Evolutionary conservation across 1,284 basidiomycete species (phyloP).

Genomic region (Flammula alnicola): DNA sequence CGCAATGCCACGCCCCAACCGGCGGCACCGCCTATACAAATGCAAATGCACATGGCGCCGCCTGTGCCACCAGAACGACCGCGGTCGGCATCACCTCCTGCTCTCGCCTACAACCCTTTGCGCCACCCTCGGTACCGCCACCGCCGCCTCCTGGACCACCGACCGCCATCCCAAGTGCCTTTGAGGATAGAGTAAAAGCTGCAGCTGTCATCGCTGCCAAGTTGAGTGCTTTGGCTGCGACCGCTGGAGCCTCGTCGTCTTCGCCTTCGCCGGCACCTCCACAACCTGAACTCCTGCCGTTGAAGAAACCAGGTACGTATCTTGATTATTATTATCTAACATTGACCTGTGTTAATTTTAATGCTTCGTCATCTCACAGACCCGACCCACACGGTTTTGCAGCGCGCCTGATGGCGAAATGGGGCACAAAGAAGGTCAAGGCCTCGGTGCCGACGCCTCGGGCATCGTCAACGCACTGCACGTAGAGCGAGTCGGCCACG

Average conservation of each 20-base stretch:
- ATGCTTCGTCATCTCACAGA: constrained; percentile 37
- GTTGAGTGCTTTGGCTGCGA: constrained; percentile 57
- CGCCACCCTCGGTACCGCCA: constrained; percentile 59
- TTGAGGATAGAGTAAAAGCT: constrained; percentile 73
- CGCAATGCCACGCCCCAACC: constrained; percentile 19
- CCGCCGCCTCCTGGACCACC: constrained; percentile 54
- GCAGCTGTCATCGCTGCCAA: constrained; percentile 83
- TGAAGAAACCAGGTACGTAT: constrained; percentile 37
- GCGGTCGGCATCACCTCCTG: constrained; percentile 43
- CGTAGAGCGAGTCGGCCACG: constrained; percentile 67
- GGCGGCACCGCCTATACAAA: constrained; percentile 30
- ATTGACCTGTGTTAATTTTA: not conserved
- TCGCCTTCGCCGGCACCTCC: constrained; percentile 28
- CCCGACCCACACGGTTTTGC: constrained; percentile 75
- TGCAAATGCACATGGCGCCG: not conserved
- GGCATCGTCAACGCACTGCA: constrained; percentile 88
- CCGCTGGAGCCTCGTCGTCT: constrained; percentile 27
- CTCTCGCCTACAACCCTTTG: constrained; percentile 70
- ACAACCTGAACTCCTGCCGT: constrained; percentile 19
- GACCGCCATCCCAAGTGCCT: constrained; percentile 32
- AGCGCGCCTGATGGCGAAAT: constrained; percentile 86
- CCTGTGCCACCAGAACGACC: constrained; percentile 9
- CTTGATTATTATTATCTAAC: constrained; percentile 14
- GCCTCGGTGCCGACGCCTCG: constrained; percentile 84
- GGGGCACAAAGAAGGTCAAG: constrained; percentile 95